Percentiles rank a stretch among this genome's conserved stretches.
phyloP scores from a whole-genome alignment of 2,329 filamentous ascomycete genomes.

The Ophiostoma quercus region DNA sequence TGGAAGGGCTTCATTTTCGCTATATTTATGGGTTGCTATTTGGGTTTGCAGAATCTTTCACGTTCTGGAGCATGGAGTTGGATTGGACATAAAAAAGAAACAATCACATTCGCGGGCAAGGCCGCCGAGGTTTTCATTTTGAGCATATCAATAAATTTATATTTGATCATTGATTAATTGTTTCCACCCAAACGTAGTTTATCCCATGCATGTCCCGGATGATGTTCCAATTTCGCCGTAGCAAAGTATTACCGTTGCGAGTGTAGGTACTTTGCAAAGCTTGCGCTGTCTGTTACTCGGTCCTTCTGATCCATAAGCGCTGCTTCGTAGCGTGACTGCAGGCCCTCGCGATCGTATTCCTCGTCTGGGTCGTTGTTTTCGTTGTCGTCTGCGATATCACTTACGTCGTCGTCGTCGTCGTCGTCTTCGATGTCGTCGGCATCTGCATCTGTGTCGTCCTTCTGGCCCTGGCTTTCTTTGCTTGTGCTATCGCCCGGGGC shows the following conservation, averaged over 20 bases:
- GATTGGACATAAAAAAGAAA: not conserved
- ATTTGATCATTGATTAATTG: not conserved
- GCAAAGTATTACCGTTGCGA: conserved; percentile 33
- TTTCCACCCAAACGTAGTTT: not conserved
- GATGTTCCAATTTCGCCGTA: not conserved
- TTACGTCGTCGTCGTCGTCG: conserved; percentile 37
- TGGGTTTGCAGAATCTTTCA: not conserved
- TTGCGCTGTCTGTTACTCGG: conserved; percentile 50
- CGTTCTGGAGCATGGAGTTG: conserved; percentile 11
- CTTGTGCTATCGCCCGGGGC: not conserved
- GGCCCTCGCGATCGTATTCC: conserved; percentile 58
- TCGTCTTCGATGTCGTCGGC: conserved; percentile 38
- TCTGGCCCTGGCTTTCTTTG: conserved; percentile 30
- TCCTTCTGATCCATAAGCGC: conserved; percentile 57
- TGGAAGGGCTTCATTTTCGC: not conserved
- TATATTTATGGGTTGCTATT: not conserved
- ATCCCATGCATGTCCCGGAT: not conserved
- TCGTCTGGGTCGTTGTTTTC: conserved; percentile 55
- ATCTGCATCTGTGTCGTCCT: conserved; percentile 31
- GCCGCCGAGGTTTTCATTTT: not conserved
- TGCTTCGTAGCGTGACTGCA: conserved; percentile 71
- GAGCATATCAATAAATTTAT: not conserved
- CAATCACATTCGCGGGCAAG: not conserved
- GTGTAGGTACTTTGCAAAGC: conserved; percentile 57
- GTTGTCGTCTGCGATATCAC: conserved; percentile 48